A percentile compares a stretch with the other conserved stretches of the same genome.
Conservation (phyloP, 805 yeast genomes). For the Torulaspora delbrueckii region DNA sequence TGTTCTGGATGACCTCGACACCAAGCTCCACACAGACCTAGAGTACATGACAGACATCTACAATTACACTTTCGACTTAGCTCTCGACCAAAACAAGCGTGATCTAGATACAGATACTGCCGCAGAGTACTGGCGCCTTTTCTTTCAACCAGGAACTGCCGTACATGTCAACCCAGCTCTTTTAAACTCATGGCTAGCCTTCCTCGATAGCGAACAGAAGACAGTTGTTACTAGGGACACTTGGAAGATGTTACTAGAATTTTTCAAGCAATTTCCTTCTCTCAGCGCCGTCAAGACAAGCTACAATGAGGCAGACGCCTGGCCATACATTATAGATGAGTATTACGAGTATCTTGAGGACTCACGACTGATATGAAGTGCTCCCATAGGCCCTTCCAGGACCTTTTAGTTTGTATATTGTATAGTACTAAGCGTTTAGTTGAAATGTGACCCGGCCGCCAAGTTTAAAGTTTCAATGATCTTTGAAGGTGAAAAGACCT, state of each 20-base stretch:
- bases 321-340: constrained; percentile 89
- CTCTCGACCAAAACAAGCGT: constrained; percentile 56
- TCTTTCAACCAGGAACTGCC: constrained; percentile 39
- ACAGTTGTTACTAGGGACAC: constrained; percentile 61
- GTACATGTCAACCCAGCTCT: constrained; percentile 27
- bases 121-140: constrained; percentile 68
- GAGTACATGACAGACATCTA: constrained; percentile 56
- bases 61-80: constrained; percentile 62
- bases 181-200: constrained; percentile 55
- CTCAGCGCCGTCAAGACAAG: constrained; percentile 48
- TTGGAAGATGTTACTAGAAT: constrained; percentile 80
- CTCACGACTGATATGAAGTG: constrained; percentile 1
- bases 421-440: background rate
- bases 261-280: constrained; percentile 46
- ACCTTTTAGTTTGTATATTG: background rate
- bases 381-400: background rate
- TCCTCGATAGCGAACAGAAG: constrained; percentile 42
- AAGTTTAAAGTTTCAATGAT: background rate
- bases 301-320: constrained; percentile 79
- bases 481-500: background rate
- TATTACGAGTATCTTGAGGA: constrained; percentile 55
- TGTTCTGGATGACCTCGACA: constrained; percentile 34
- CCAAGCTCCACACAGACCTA: constrained; percentile 34
- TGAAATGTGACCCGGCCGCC: constrained; percentile 1
- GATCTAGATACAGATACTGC: constrained; percentile 57